These are phyloP conservation scores for Saccharomycodes ludwigii DNA, from an alignment of 805 yeast genomes.

Conservation along the genomic window DNA sequence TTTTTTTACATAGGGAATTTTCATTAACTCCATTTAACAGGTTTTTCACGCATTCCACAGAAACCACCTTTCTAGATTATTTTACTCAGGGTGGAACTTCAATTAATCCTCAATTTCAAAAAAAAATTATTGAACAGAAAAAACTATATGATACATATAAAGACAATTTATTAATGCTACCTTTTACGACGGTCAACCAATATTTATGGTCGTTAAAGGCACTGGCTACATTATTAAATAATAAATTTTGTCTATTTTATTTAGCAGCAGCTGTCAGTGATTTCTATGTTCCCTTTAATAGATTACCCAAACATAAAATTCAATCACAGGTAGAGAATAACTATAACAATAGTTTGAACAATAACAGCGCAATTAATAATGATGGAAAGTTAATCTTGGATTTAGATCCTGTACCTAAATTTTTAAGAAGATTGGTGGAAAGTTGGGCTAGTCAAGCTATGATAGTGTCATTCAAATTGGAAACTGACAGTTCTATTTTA, in stretches of 20 bases:
- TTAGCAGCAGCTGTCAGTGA: slow-evolving; percentile 98
- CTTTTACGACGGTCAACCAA: slow-evolving; percentile 92
- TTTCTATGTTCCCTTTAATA: slow-evolving; percentile 77
- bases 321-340: slow-evolving; percentile 60
- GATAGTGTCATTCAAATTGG: slow-evolving; percentile 90
- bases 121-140: slow-evolving; percentile 50
- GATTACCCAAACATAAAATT: slow-evolving; percentile 87
- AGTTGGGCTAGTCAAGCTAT: slow-evolving; percentile 92
- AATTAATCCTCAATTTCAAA: slow-evolving; percentile 47
- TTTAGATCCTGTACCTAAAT: slow-evolving; percentile 93
- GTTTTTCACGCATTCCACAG: slow-evolving; percentile 70
- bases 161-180: slow-evolving; percentile 40
- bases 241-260: slow-evolving; percentile 60
- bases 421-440: slow-evolving; percentile 74
- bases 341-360: slow-evolving; percentile 4
- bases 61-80: slow-evolving; percentile 72
- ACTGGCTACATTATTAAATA: slow-evolving; percentile 47
- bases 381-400: slow-evolving; percentile 70
- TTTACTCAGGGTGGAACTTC: slow-evolving; percentile 48
- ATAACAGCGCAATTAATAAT: slow-evolving; percentile 12
- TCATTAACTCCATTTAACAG: slow-evolving; percentile 88
- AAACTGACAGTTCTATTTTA: slow-evolving; percentile 66
- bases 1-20: slow-evolving; percentile 85
- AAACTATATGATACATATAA: slow-evolving; percentile 24
- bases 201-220: slow-evolving; percentile 73